Base-by-base conservation (phyloP, 331 rosid species). In the Erythrophleum ivorense region DNA sequence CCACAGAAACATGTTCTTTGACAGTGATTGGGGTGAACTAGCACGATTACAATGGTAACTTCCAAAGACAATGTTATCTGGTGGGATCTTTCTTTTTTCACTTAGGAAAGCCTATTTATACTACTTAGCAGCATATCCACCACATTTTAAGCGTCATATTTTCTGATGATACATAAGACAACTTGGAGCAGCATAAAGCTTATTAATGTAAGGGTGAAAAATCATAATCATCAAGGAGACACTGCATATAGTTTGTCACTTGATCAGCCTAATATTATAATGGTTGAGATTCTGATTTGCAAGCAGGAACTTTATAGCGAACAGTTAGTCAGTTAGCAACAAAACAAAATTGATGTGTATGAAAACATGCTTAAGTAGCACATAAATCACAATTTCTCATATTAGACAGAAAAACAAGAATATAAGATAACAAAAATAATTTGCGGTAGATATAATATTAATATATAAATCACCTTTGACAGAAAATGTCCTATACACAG, bases 401-500 rank as follows among this genome's bases (percentile, higher is more conserved):
- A 64, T 46, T 71, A 60, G 63, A 53, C 9, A 48, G 76, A 76
- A 24, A 80, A 79, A 77, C 79, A 82, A 75, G 52, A 66, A 40
- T 13, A 78, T 21, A 73, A 33, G 9, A 12, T 62, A 1, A 62
- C 6, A 59, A 58, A 33, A 62, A 38, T 24, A 46, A 82, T 31
- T 49, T 3, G 14, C 54, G 62, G 57, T 64, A 21, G 63, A 79
- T 16, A 72, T 57, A 11, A 52, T 19, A 72, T 11, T 3, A 34
- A 82, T 68, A 54, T 57, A 54, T 16, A 76, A 13, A 36, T 88
- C 80, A 96, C 99, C 99, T 96, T 96, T 15, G 89, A 88, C 43
- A 94, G 95, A 90, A 96, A 96, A 86, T 96, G 99, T 59, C 99
- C 99, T 49, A 94, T 62, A 86, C 97, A 96, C 24, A 96, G 87